Evolutionary conservation across 2,329 filamentous ascomycete species (phyloP), one percentile per base, ranked within the genome.

Genomic region (Botrytis hyacinthi): DNA sequence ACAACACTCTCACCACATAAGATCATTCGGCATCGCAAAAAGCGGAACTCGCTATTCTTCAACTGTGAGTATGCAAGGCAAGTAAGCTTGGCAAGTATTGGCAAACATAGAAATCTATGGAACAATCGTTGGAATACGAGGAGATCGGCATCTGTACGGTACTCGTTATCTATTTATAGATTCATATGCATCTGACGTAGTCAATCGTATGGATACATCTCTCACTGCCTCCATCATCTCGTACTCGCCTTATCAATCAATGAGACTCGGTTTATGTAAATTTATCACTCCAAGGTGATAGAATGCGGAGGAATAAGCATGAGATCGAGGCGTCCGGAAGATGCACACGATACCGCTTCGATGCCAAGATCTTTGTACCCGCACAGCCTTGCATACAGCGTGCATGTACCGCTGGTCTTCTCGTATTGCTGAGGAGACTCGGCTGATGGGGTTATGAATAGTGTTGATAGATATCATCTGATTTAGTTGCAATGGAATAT

Each of bases 101-200:
- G 60, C 37, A 42, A n/a, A 26, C 40, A 44, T 8, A 29, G n/a
- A 40, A 62, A 40, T 62, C 60, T 18, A 40, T 62, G 60, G 35
- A 62, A 40, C 37, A 40, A 42, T 62, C 22, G 26, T n/a, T 62
- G 60, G 37, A 63, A 63, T 63, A 63, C 61, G 61, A 63, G 61
- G 61, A 63, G 61, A 63, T 63, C 61, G 61, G 61, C 61, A 63
- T 63, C n/a, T 29, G 61, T 10, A 42, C 37, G n/a, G 26, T 63
- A 63, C 37, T 63, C 1, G 29, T 0, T 8, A 63, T 29, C 61
- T 63, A 63, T 32, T 42, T 29, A 29, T 63, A 44, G 40, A 42
- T 29, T 3, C 51, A 18, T 14, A 16, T 22, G 61, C 37, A 44
- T 63, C 61, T 63, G 61, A 63, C 37, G 61, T 63, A 63, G 26